Conservation (phyloP, 108 stramenopile genomes). For the Nitzschia palea region DNA sequence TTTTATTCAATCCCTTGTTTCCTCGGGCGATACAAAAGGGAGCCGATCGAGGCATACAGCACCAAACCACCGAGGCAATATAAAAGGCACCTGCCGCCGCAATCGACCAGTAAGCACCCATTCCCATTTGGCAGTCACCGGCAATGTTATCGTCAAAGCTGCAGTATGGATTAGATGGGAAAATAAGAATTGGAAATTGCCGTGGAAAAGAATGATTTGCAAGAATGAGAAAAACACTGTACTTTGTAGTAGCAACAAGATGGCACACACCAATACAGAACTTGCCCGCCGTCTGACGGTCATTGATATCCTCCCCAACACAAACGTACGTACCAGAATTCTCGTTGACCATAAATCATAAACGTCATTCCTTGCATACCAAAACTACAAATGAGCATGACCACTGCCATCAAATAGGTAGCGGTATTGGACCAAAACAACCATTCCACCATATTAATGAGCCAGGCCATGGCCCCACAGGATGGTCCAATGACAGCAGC, state of each 20-base stretch:
- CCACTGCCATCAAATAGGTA: background rate
- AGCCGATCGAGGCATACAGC: background rate
- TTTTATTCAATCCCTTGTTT: background rate
- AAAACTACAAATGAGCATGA: background rate
- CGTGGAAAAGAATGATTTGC: too few species aligned
- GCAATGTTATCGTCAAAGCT: constrained; percentile 2
- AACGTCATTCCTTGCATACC: constrained; percentile 3
- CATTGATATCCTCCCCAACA: too few species aligned
- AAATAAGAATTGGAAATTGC: too few species aligned
- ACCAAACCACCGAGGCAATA: constrained; percentile 9
- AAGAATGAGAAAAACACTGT: too few species aligned
- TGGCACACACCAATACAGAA: too few species aligned
- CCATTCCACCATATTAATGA: constrained; percentile 2
- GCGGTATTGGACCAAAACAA: background rate
- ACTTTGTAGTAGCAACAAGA: too few species aligned
- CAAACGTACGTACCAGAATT: constrained; percentile 13
- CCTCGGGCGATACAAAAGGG: background rate
- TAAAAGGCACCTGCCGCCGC: background rate
- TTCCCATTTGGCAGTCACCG: background rate
- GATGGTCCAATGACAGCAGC: constrained; percentile 8
- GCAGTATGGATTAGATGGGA: background rate
- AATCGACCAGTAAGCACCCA: constrained; percentile 1
- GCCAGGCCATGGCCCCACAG: constrained; percentile 6
- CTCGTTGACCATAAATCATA: constrained; percentile 14
- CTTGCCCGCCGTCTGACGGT: too few species aligned